phyloP scores from a whole-genome alignment of 495 filamentous ascomycete genomes.

The Parathielavia hyrcaniae region DNA sequence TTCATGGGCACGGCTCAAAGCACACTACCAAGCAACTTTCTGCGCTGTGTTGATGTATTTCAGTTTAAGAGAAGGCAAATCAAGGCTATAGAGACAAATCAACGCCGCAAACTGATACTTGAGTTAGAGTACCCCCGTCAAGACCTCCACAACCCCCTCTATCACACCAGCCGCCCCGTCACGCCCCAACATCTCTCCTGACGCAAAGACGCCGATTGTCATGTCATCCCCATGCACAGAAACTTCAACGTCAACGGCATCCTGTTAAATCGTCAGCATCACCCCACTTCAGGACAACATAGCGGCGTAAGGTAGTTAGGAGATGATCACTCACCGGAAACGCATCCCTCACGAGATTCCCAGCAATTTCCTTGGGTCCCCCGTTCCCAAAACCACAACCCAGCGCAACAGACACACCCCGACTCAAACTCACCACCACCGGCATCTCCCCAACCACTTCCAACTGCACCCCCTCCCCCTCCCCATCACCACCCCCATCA shows the following conservation, averaged over 20 bases:
- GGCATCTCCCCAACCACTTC: background rate
- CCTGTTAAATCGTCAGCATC: conserved; percentile 29
- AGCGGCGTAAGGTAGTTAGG: too few relatives aligned
- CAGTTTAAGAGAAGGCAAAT: background rate
- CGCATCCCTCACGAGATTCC: conserved; percentile 25
- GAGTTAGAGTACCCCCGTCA: background rate
- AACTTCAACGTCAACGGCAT: conserved; percentile 51
- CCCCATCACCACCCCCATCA: background rate
- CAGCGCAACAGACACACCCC: too few relatives aligned
- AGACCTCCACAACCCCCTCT: background rate
- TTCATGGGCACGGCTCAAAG: background rate
- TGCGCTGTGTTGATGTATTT: too few relatives aligned
- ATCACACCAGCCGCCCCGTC: conserved; percentile 7
- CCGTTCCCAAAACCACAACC: too few relatives aligned
- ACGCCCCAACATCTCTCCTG: conserved; percentile 11
- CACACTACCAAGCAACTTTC: background rate
- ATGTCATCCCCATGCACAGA: conserved; percentile 39
- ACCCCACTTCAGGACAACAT: too few relatives aligned
- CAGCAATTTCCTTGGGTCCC: background rate
- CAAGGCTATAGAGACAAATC: background rate
- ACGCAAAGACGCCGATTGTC: conserved; percentile 51
- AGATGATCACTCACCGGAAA: conserved; percentile 33
- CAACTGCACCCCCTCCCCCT: background rate
- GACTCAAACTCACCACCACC: background rate
- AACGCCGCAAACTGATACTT: background rate